These are phyloP conservation scores for Daldinia caldariorum DNA, from an alignment of 495 filamentous ascomycete genomes.

Conservation along the genomic window DNA sequence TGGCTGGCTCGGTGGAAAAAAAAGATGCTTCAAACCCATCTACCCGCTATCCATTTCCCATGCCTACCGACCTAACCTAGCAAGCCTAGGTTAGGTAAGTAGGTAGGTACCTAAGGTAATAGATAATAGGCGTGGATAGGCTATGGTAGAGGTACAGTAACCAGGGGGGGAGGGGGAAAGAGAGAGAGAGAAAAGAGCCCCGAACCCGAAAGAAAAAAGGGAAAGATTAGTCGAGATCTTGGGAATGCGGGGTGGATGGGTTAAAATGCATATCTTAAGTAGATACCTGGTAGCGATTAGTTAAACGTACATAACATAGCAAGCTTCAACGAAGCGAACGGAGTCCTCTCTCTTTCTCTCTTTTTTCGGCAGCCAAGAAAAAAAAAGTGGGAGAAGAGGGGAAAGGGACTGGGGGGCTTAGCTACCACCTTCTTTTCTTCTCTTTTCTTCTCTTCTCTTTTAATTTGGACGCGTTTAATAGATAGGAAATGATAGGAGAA, in stretches of 20 bases:
- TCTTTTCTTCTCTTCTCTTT: not conserved
- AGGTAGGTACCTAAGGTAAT: too few species aligned
- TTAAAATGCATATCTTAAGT: constrained; percentile 1
- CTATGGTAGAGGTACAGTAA: not conserved
- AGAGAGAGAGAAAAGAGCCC: constrained; percentile 4
- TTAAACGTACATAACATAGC: not conserved
- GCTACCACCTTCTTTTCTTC: not conserved
- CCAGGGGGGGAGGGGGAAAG: not conserved
- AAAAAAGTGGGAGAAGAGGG: not conserved
- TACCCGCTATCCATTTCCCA: not conserved
- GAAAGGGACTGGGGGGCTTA: not conserved
- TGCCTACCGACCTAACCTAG: too few species aligned
- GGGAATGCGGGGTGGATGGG: constrained; percentile 8
- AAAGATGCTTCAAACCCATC: too few species aligned
- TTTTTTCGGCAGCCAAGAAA: constrained; percentile 35
- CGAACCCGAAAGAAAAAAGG: constrained; percentile 21
- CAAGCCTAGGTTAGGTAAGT: too few species aligned
- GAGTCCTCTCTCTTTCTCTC: not conserved
- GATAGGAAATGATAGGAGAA: too few species aligned
- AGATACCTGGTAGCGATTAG: too few species aligned
- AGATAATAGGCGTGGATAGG: too few species aligned
- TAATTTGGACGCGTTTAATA: too few species aligned
- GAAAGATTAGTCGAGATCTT: constrained; percentile 41
- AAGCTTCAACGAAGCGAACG: not conserved
- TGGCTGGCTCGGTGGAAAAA: constrained; percentile 16